These are phyloP conservation scores for Globisporangium parvum DNA, from an alignment of 352 stramenopile species.

Conservation along the genomic window DNA sequence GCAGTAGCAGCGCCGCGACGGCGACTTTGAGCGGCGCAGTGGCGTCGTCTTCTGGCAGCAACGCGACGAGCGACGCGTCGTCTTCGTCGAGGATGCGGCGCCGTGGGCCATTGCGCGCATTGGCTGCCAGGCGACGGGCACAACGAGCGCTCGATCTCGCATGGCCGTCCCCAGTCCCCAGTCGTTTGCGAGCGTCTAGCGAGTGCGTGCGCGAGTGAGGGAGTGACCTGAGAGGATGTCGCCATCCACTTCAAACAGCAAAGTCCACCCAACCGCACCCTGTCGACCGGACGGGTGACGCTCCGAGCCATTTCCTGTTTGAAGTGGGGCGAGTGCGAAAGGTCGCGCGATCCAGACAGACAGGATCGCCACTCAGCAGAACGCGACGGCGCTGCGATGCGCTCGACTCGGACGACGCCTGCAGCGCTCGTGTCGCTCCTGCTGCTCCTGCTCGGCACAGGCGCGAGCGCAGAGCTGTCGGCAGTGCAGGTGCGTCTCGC, in stretches of 20 bases:
- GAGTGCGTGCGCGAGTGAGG: too few relatives aligned
- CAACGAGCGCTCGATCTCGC: neutral
- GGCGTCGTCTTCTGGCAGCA: slow-evolving; percentile 1
- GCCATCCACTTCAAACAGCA: too few relatives aligned
- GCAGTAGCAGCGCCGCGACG: slow-evolving; percentile 51
- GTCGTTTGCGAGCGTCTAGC: too few relatives aligned
- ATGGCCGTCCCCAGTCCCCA: too few relatives aligned
- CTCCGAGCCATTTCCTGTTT: too few relatives aligned
- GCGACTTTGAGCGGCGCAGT: slow-evolving; percentile 32
- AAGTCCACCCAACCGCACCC: too few relatives aligned
- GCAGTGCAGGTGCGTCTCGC: slow-evolving; percentile 14
- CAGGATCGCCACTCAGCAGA: neutral
- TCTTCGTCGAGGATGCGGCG: neutral
- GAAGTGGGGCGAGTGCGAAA: too few relatives aligned
- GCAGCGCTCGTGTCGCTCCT: neutral
- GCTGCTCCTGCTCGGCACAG: slow-evolving; percentile 6
- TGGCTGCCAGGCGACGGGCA: too few relatives aligned
- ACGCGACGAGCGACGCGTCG: neutral
- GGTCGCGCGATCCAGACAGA: too few relatives aligned
- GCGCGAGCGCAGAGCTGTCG: slow-evolving; percentile 6
- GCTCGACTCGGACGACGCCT: neutral
- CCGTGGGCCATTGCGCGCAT: too few relatives aligned
- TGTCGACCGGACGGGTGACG: too few relatives aligned
- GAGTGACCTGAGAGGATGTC: too few relatives aligned
- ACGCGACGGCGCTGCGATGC: neutral